Conservation (phyloP, 2,329 filamentous ascomycete genomes). For the Aspergillus piperis region DNA sequence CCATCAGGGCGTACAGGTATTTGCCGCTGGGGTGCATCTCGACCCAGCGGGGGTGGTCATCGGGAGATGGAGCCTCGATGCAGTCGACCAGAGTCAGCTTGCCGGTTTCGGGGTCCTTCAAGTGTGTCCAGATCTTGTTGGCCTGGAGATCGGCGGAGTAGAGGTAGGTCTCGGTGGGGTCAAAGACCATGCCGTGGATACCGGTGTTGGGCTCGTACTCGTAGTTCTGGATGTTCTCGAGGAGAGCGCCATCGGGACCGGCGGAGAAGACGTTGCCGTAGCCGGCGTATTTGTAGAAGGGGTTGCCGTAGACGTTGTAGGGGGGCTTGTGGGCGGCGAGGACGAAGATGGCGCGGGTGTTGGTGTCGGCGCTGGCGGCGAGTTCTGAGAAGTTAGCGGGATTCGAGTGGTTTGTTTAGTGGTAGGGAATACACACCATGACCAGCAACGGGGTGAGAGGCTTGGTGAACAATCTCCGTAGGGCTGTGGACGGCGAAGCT, state of each 20-base stretch:
- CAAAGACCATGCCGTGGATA: constrained; percentile 53
- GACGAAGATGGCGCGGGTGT: constrained; percentile 86
- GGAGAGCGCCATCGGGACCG: constrained; percentile 43
- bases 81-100: constrained; percentile 69
- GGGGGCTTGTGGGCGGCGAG: constrained; percentile 76
- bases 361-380: constrained; percentile 69
- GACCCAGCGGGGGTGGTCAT: constrained; percentile 85
- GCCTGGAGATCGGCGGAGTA: constrained; percentile 53
- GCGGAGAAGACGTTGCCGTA: constrained; percentile 69
- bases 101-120: constrained; percentile 64
- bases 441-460: constrained; percentile 73
- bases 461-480: constrained; percentile 72
- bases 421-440: constrained; percentile 59
- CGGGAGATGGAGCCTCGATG: constrained; percentile 67
- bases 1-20: constrained; percentile 85
- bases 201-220: constrained; percentile 47
- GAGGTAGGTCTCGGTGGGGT: constrained; percentile 47
- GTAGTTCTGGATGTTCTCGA: constrained; percentile 49
- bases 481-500: constrained; percentile 76
- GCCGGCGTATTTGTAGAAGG: constrained; percentile 84
- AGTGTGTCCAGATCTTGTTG: constrained; percentile 74
- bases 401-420: background rate
- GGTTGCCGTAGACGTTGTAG: constrained; percentile 83
- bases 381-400: constrained; percentile 53
- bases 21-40: constrained; percentile 76